Evolutionary conservation across 176 grass and related monocot genomes (phyloP).

Genomic region (Bolboschoenus planiculmis): DNA sequence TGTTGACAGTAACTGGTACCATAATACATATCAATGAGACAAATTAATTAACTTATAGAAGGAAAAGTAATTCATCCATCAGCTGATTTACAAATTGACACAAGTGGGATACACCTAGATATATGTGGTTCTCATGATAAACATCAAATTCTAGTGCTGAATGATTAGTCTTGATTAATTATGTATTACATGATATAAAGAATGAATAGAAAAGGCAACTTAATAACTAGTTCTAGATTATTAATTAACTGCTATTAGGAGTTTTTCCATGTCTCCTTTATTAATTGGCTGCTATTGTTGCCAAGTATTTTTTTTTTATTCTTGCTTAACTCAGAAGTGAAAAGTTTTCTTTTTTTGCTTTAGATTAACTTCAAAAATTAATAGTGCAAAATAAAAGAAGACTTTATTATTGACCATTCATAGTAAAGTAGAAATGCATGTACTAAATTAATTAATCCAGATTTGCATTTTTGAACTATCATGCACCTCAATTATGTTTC

Average conservation of each 20-base stretch:
- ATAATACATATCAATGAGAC: background rate
- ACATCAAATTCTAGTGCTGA: slow-evolving; percentile 20
- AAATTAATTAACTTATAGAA: background rate
- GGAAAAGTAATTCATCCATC: background rate
- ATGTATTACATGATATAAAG: slow-evolving; percentile 11
- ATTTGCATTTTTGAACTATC: background rate
- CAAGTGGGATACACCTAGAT: slow-evolving; percentile 30
- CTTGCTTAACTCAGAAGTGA: background rate
- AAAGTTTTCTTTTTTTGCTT: background rate
- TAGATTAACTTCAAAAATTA: background rate
- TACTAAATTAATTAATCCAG: background rate
- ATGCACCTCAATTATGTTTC: background rate
- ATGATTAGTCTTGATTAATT: slow-evolving; percentile 21
- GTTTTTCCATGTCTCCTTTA: background rate
- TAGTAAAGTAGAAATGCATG: too few species aligned
- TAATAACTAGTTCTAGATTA: background rate
- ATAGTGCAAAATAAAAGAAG: background rate
- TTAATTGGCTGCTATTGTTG: too few species aligned
- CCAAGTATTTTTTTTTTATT: too few species aligned
- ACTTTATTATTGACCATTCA: background rate
- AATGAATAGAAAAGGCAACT: background rate
- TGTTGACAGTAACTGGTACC: background rate
- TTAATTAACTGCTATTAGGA: background rate
- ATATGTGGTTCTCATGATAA: slow-evolving; percentile 20
- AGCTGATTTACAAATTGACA: slow-evolving; percentile 9